Conservation (phyloP, 1,284 basidiomycete genomes). For the Pyrrhoderma lamaoense region DNA sequence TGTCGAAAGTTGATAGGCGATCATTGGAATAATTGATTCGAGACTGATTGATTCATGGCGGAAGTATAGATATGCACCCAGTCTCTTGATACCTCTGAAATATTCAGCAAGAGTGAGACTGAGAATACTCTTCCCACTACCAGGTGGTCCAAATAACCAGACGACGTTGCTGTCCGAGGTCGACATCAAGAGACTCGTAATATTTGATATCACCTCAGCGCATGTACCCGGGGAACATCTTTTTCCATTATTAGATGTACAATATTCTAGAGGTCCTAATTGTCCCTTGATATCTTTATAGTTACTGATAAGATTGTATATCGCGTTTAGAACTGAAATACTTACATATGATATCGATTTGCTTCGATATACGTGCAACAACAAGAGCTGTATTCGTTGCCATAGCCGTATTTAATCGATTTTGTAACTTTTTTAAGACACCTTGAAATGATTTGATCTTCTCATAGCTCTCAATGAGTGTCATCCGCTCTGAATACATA, state of each 20-base stretch:
- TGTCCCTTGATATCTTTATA: not conserved
- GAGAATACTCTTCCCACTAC: not conserved
- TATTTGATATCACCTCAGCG: not conserved
- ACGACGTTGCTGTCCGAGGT: not conserved
- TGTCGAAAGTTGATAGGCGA: not conserved
- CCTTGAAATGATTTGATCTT: too few species aligned
- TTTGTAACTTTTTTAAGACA: too few species aligned
- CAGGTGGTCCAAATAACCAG: not conserved
- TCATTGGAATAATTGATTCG: not conserved
- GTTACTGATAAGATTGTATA: not conserved
- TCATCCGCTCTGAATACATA: too few species aligned
- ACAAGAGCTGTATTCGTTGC: not conserved
- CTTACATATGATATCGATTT: not conserved
- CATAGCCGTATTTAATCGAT: too few species aligned
- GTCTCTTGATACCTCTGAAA: not conserved
- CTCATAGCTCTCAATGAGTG: too few species aligned
- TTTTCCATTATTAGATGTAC: not conserved
- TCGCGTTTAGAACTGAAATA: not conserved
- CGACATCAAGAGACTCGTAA: not conserved
- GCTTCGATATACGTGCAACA: not conserved
- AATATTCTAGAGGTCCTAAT: not conserved
- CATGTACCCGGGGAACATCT: not conserved
- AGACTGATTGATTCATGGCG: not conserved
- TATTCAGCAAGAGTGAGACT: not conserved
- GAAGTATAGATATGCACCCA: conserved; percentile 2